These are phyloP conservation scores for Yamadazyma dendronema DNA, from an alignment of 1,139 yeast species.

Conservation along the genomic window DNA sequence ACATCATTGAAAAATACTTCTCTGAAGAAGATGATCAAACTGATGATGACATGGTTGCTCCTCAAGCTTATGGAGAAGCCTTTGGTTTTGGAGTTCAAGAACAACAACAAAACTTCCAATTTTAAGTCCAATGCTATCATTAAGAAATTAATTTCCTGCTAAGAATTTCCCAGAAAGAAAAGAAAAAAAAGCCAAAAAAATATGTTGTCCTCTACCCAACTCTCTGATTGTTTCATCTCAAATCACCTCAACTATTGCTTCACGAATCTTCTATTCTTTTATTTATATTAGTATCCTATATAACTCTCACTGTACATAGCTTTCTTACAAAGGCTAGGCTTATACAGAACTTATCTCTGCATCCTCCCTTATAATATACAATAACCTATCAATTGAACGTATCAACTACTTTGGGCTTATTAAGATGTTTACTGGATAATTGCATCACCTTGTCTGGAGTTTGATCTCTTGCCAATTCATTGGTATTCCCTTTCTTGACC, in stretches of 20 bases:
- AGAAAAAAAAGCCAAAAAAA: background rate
- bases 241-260: background rate
- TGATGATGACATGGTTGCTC: constrained; percentile 78
- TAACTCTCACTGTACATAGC: constrained; percentile 11
- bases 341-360: constrained; percentile 15
- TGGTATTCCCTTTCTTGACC: constrained; percentile 56
- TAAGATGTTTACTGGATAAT: constrained; percentile 4
- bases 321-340: constrained; percentile 6
- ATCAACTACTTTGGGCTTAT: constrained; percentile 7
- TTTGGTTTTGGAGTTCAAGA: constrained; percentile 79
- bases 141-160: no score
- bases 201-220: background rate
- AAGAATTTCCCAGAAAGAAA: no score
- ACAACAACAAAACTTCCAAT: constrained; percentile 50
- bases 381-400: constrained; percentile 1
- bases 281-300: constrained; percentile 10
- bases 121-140: constrained; percentile 28
- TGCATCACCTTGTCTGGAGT: constrained; percentile 1
- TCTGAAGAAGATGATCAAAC: constrained; percentile 76
- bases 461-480: constrained; percentile 7
- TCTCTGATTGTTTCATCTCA: constrained; percentile 1
- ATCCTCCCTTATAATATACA: constrained; percentile 5
- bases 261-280: background rate
- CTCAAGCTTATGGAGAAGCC: constrained; percentile 78
- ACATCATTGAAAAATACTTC: constrained; percentile 87